phyloP scores from a whole-genome alignment of 768 basidiomycete genomes.

The Phylloporus scabripes region DNA sequence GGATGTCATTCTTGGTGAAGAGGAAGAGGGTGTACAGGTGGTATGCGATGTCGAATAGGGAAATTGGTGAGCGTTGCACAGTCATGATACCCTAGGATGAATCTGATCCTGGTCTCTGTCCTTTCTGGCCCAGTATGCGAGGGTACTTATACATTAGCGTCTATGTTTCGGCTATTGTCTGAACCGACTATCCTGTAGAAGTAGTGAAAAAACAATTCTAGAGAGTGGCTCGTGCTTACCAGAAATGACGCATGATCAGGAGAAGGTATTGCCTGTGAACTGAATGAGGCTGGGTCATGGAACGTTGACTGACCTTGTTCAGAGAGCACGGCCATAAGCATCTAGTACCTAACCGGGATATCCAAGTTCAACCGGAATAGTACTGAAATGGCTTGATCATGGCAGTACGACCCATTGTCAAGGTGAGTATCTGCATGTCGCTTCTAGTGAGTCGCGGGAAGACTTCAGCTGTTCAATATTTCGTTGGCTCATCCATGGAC shows the following conservation, averaged over 20 bases:
- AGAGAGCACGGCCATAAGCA: neutral
- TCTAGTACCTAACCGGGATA: too few relatives aligned
- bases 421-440: too few relatives aligned
- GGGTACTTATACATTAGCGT: neutral
- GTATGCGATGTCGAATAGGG: conserved; percentile 14
- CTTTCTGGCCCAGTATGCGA: neutral
- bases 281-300: neutral
- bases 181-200: neutral
- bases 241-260: neutral
- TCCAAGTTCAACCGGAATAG: too few relatives aligned
- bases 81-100: conserved; percentile 12
- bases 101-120: neutral
- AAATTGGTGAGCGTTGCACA: conserved; percentile 6
- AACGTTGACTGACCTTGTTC: conserved; percentile 1
- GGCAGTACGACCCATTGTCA: too few relatives aligned
- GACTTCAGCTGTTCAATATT: too few relatives aligned
- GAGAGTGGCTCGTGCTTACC: too few relatives aligned
- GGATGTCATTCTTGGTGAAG: conserved; percentile 44
- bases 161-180: neutral
- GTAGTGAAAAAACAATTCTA: neutral
- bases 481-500: too few relatives aligned
- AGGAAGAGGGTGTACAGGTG: conserved; percentile 32
- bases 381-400: too few relatives aligned
- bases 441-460: too few relatives aligned
- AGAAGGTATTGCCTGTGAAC: neutral